phyloP scores from a whole-genome alignment of 1,139 yeast species.

The Taphrina populina region DNA sequence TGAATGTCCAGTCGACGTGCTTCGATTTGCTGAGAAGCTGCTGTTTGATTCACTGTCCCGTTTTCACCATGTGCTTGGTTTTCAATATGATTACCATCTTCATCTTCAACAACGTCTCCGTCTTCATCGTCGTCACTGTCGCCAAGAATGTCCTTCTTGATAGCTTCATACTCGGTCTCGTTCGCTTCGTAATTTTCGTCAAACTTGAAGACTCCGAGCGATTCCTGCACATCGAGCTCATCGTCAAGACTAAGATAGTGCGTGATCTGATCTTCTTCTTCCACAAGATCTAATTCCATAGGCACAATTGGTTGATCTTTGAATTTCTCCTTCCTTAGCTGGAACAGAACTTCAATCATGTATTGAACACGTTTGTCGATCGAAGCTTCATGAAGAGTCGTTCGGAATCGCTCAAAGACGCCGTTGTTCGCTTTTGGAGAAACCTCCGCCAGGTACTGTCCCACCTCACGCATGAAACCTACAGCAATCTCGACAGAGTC shows the following conservation, averaged over 20 bases:
- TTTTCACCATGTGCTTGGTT: slow-evolving; percentile 42
- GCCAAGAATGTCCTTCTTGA: slow-evolving; percentile 53
- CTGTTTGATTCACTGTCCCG: slow-evolving; percentile 42
- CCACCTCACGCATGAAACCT: slow-evolving; percentile 50
- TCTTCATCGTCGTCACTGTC: slow-evolving; percentile 46
- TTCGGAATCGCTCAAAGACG: slow-evolving; percentile 62
- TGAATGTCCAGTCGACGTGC: slow-evolving; percentile 45
- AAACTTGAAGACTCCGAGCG: slow-evolving; percentile 54
- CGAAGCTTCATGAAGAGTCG: slow-evolving; percentile 57
- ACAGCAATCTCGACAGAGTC: slow-evolving; percentile 55
- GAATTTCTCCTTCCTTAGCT: slow-evolving; percentile 54
- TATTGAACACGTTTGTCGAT: slow-evolving; percentile 52
- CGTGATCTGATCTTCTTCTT: slow-evolving; percentile 60
- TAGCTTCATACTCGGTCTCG: slow-evolving; percentile 50
- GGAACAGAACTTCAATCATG: slow-evolving; percentile 57
- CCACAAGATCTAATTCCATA: slow-evolving; percentile 59
- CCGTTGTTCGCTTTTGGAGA: slow-evolving; percentile 52
- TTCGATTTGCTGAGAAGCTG: slow-evolving; percentile 39
- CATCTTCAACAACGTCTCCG: slow-evolving; percentile 40
- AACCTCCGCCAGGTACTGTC: slow-evolving; percentile 50
- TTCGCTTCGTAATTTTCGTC: slow-evolving; percentile 57
- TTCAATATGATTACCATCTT: slow-evolving; percentile 39
- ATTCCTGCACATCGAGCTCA: slow-evolving; percentile 51
- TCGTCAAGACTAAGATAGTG: slow-evolving; percentile 62
- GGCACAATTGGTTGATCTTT: slow-evolving; percentile 49